Evolutionary conservation across 371 early-diverging fungal species (phyloP), one percentile per base, ranked within the genome.

Genomic region (Mortierella sp.): DNA sequence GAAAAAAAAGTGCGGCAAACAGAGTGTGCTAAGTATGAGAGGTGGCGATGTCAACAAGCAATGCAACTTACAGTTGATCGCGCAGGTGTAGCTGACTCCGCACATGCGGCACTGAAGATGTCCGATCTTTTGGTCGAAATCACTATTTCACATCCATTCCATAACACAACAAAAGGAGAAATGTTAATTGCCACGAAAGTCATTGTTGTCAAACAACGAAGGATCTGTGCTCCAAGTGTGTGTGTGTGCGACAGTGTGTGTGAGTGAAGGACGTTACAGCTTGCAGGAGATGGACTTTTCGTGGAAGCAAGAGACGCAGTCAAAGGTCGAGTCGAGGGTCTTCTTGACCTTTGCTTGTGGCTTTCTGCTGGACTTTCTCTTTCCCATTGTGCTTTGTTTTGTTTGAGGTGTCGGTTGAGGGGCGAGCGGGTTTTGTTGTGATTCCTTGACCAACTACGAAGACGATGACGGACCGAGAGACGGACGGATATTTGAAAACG

Each of bases 251-350:
- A n/a, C n/a, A n/a, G 44, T 42, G 47, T 7, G 19, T 11, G 50
- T 13, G 28, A 16, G 19, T 19, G 48, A 19, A 14, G 26, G 38
- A n/a, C 80, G 7, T 91, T 92, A 95, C 96, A 97, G 88, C 89
- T 95, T 95, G 80, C 92, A 91, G 55, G 93, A 92, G 70, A 97
- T 93, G 38, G 95, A 93, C 80, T 93, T 93, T 78, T 97, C 97
- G 84, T 98, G 97, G 82, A 95, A 96, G 91, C 97, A 98, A 82
- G 95, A 97, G n/a, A 96, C 90, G 77, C 98, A 98, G 82, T 94
- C 92, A 84, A 98, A 98, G 70, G 92, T 91, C 68, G 92, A 95
- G 81, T 96, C 96, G 50, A 98, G 93, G 75, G 90, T 93, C 19
- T 90, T 89, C 89, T 95, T 95, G 65, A 92, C 89, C 81, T 93